phyloP scores from a whole-genome alignment of 192 early-diverging fungal species.

The Mortierella hygrophila region DNA sequence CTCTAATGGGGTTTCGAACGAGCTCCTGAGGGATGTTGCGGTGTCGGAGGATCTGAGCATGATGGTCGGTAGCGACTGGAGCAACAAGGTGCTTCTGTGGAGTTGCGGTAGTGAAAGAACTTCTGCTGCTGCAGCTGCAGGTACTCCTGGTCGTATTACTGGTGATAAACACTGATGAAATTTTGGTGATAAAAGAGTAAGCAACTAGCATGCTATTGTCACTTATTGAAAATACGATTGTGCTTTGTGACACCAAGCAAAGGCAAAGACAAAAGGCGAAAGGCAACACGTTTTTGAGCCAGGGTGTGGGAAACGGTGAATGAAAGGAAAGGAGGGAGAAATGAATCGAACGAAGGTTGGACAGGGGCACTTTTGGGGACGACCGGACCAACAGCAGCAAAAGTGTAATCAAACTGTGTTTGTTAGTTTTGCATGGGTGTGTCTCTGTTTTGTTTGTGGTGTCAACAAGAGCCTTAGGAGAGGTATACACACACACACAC shows the following conservation, averaged over 20 bases:
- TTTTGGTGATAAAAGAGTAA: too few species aligned
- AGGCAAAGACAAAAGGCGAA: background rate
- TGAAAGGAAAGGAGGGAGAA: background rate
- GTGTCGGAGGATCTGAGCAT: constrained; percentile 45
- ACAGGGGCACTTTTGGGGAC: background rate
- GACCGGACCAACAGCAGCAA: background rate
- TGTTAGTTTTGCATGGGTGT: background rate
- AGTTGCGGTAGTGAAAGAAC: background rate
- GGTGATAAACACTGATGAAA: background rate
- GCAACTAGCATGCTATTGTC: too few species aligned
- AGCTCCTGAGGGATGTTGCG: constrained; percentile 38
- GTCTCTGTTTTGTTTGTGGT: background rate
- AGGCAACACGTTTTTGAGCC: constrained; percentile 2
- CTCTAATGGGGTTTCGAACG: constrained; percentile 23
- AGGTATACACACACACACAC: too few species aligned
- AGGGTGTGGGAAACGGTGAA: constrained; percentile 3
- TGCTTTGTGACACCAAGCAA: background rate
- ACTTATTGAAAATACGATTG: background rate
- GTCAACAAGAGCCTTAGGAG: background rate
- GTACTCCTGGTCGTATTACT: background rate
- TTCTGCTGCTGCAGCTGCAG: background rate
- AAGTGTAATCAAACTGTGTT: constrained; percentile 4
- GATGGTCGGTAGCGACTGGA: constrained; percentile 46
- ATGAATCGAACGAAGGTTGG: constrained; percentile 9
- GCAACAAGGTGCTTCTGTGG: constrained; percentile 43